Evolutionary conservation across 2,329 filamentous ascomycete species (phyloP).

Genomic region (Plenodomus biglobosus): DNA sequence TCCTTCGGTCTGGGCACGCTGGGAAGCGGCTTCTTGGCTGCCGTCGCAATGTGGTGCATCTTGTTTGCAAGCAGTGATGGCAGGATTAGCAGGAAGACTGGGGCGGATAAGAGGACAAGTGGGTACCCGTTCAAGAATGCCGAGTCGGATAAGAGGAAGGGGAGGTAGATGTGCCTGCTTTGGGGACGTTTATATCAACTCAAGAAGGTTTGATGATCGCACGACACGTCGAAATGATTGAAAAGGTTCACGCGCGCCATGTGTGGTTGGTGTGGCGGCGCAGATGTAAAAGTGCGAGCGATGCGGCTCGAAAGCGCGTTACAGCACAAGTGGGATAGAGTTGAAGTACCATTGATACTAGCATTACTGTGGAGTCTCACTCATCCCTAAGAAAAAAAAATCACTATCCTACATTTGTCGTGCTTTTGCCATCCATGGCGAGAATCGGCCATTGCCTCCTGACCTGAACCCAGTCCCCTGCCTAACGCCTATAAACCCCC

Average conservation of each 20-base stretch:
- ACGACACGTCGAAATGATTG: not conserved
- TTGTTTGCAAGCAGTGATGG: slow-evolving; percentile 60
- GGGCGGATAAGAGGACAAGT: slow-evolving; percentile 66
- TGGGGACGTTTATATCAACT: too few species aligned
- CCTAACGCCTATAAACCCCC: too few species aligned
- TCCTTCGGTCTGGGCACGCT: slow-evolving; percentile 63
- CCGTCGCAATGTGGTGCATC: slow-evolving; percentile 66
- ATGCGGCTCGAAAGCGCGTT: not conserved
- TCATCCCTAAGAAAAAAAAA: too few species aligned
- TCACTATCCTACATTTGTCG: not conserved
- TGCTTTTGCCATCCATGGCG: too few species aligned
- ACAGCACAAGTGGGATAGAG: not conserved
- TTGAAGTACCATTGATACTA: not conserved
- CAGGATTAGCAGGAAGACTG: slow-evolving; percentile 63
- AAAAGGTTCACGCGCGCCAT: too few species aligned
- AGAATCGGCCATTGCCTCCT: too few species aligned
- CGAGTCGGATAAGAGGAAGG: slow-evolving; percentile 57
- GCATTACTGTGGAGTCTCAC: not conserved
- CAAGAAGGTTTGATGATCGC: not conserved
- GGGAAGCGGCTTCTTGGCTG: slow-evolving; percentile 59
- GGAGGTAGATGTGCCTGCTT: slow-evolving; percentile 23
- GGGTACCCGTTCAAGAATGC: slow-evolving; percentile 67
- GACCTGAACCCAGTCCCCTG: too few species aligned
- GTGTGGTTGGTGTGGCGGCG: too few species aligned
- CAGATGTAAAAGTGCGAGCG: not conserved